These are phyloP conservation scores for Pythium graminicola DNA, from an alignment of 352 stramenopile genomes.

Conservation along the genomic window DNA sequence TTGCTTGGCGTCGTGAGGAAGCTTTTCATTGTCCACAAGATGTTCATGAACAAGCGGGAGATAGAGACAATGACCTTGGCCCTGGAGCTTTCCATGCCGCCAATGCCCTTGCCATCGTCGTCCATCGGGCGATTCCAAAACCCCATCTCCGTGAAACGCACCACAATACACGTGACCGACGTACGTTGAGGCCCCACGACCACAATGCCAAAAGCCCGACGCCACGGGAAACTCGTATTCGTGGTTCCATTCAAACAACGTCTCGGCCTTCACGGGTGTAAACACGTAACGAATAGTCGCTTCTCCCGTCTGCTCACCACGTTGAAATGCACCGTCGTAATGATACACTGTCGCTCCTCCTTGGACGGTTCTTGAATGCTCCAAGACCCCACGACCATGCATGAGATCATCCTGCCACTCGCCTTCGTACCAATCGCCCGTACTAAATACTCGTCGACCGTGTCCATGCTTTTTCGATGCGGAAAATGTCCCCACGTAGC, in stretches of 20 bases:
- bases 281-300: constrained; percentile 40
- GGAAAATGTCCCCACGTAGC: constrained; percentile 48
- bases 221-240: constrained; percentile 62
- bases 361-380: constrained; percentile 2
- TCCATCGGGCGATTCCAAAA: constrained; percentile 46
- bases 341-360: constrained; percentile 12
- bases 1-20: neutral
- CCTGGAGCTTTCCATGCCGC: constrained; percentile 43
- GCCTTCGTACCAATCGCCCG: constrained; percentile 46
- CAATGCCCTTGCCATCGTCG: constrained; percentile 49
- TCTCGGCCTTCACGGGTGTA: constrained; percentile 20
- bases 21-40: constrained; percentile 28
- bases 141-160: constrained; percentile 54
- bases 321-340: constrained; percentile 48
- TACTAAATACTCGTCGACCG: constrained; percentile 42
- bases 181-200: constrained; percentile 50
- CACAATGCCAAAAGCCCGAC: constrained; percentile 55
- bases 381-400: constrained; percentile 48
- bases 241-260: constrained; percentile 36
- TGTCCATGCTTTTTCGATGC: constrained; percentile 46
- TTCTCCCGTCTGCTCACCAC: constrained; percentile 38
- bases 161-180: constrained; percentile 43
- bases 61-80: constrained; percentile 42
- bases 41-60: constrained; percentile 38
- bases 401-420: constrained; percentile 50